Evolutionary conservation across 2,329 filamentous ascomycete genomes (phyloP), one percentile per base, ranked within the genome.

Genomic region (Chrysosporium queenslandicum): DNA sequence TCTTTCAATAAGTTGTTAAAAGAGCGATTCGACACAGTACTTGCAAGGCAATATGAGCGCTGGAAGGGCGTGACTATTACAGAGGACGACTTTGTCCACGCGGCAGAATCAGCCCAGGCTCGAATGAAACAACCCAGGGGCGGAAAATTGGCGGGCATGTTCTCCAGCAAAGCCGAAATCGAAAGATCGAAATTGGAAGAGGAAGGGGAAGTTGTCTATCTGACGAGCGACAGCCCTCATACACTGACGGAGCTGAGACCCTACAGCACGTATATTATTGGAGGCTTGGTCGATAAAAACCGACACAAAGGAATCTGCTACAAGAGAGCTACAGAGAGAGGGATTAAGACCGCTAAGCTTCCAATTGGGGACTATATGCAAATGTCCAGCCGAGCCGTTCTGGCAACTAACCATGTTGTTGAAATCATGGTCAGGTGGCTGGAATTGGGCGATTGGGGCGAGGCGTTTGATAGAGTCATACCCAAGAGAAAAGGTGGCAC

Each of bases 351-450:
- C 0, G 92, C 91, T 1, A 90, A 88, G 65, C 69, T 98, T 52
- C 92, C 92, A 0, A 97, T 98, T 61, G 88, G 89, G n/a, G 83
- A 97, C 57, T 97, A 87, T 67, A 84, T 98, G 75, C 79, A 88
- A 58, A 94, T 98, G 86, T 79, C 83, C 52, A 90, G 85, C 61
- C 81, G 92, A 29, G 81, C 85, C 60, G 87, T 98, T 3, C 73
- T 98, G 53, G 84, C 91, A 2, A 96, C 91, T 6, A 98, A 97
- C 64, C 92, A 98, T 64, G 92, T 98, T 1, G 80, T 92, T 43
- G 91, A 97, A 70, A 97, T 98, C 57, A 95, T 98, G 87, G 72
- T 95, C 42, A 83, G 82, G 58, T 98, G 90, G 89, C 69, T 98
- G 51, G 88, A 96, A 68, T 81, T 80, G 46, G 87, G 86, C 1